Percentiles rank a stretch among this genome's conserved stretches.
These are phyloP conservation scores for Niebla homalea DNA, from an alignment of 495 filamentous ascomycete species.

Conservation along the genomic window DNA sequence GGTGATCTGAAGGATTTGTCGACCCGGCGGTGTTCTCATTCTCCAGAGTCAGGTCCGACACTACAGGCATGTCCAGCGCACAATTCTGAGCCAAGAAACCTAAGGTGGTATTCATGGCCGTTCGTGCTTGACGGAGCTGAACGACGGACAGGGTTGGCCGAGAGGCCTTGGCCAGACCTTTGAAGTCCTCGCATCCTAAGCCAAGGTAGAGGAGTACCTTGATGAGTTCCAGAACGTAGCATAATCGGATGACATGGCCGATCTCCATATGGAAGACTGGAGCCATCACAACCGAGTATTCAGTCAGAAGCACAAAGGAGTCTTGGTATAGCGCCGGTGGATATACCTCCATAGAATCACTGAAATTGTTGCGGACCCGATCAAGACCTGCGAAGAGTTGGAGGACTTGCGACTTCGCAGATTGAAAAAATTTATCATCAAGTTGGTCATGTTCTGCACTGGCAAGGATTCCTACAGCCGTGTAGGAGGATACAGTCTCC, in stretches of 20 bases:
- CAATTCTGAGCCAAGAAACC: neutral
- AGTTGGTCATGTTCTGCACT: constrained; percentile 45
- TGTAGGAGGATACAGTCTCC: constrained; percentile 77
- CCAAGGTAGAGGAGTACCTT: constrained; percentile 50
- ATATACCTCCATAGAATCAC: constrained; percentile 8
- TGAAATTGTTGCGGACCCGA: constrained; percentile 15
- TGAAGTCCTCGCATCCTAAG: too few relatives aligned
- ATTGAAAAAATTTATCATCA: constrained; percentile 52
- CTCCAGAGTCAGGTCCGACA: neutral
- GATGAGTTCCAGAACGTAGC: constrained; percentile 82
- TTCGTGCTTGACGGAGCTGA: neutral
- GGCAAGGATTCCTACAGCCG: constrained; percentile 58
- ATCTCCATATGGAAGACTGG: constrained; percentile 64
- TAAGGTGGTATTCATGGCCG: neutral
- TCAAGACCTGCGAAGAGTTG: constrained; percentile 59
- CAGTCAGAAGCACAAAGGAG: constrained; percentile 74
- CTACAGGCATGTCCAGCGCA: too few relatives aligned
- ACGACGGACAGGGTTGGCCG: too few relatives aligned
- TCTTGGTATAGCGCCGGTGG: constrained; percentile 45
- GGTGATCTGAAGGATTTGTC: neutral
- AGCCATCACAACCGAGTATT: constrained; percentile 55
- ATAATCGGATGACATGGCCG: constrained; percentile 71
- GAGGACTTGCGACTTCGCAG: constrained; percentile 58
- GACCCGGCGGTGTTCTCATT: neutral
- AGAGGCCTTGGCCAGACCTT: too few relatives aligned